Base-by-base conservation (phyloP, 208 protist species). In the Trypanosoma rangeli region DNA sequence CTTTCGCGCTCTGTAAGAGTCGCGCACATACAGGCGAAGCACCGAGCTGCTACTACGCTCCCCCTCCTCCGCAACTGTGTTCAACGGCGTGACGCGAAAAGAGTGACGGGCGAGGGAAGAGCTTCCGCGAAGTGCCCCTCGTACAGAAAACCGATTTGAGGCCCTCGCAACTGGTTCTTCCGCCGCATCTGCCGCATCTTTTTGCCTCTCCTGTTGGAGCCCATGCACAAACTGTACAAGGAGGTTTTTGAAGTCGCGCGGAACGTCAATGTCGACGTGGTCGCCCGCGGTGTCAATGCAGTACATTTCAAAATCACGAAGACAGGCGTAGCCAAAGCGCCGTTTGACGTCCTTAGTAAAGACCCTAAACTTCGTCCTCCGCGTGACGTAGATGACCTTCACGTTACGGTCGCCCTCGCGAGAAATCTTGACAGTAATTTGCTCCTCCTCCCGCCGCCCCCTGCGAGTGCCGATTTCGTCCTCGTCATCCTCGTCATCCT, bases 251-350 rank as follows among this genome's bases (percentile, higher is more conserved):
- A 44, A 44, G 28, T 49, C 12, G 13, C 82, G 71, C 64, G 72
- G 61, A 24, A 87, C 70, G 55, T 95, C 89, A 80, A 95, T 93
- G 68, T 95, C 89, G 4, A 92, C 79, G 20, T 79, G 85, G 48
- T 95, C 89, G 22, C 85, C 84, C 10, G 70, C 67, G 18, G 67
- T 63, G 57, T 95, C 86, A 29, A 93, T 76, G 58, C 81, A 88
- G 73, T 90, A 95, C 74, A 95, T 83, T 68, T 92, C 85, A 67
- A 95, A 95, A 62, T 93, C 89, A 12, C 64, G 68, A 16, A 77
- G 35, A 26, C 82, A 61, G 33, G 56, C 67, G 64, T 90, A 95
- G 26, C 75, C 70, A 57, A 93, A 95, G 33, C 89, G 89, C 7
- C 48, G 59, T 85, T 86, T 91, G 31, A 95, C 61, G 60, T 89